Evolutionary conservation across 352 stramenopile genomes (phyloP).

Genomic region (Pythium dissotocum): DNA sequence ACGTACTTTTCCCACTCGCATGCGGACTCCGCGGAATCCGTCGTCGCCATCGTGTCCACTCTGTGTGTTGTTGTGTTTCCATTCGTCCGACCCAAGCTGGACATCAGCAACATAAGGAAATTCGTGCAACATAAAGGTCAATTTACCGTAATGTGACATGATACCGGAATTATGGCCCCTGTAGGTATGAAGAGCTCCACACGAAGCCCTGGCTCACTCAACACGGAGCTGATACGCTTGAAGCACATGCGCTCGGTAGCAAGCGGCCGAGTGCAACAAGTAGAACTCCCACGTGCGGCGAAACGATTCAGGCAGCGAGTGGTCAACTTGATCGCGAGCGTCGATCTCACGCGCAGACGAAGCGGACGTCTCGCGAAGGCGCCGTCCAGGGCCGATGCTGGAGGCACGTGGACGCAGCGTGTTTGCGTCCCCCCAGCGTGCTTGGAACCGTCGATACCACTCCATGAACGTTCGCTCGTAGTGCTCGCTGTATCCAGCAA

Average conservation of each 20-base stretch:
- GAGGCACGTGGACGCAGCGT: conserved; percentile 7
- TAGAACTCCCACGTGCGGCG: conserved; percentile 90
- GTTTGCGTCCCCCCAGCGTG: conserved; percentile 33
- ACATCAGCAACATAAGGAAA: conserved; percentile 6
- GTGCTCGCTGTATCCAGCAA: conserved; percentile 69
- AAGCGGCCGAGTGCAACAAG: conserved; percentile 82
- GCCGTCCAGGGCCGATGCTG: conserved; percentile 15
- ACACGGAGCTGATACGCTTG: conserved; percentile 73
- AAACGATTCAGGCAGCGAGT: conserved; percentile 72
- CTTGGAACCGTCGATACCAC: conserved; percentile 82
- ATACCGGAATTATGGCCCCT: neutral
- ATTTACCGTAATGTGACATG: conserved; percentile 22
- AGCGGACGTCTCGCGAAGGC: conserved; percentile 2
- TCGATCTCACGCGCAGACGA: neutral
- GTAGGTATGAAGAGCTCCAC: neutral
- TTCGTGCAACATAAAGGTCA: conserved; percentile 18
- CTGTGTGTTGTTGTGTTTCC: conserved; percentile 3
- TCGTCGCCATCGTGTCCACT: conserved; percentile 1
- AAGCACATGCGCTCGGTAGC: conserved; percentile 70
- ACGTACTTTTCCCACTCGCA: conserved; percentile 69
- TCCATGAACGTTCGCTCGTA: conserved; percentile 85
- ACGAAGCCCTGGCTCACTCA: conserved; percentile 25
- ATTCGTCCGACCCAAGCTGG: neutral
- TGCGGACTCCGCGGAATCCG: conserved; percentile 3
- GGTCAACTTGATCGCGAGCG: neutral